These are phyloP conservation scores for Aphanocladium album DNA, from an alignment of 2,329 filamentous ascomycete genomes.

Conservation along the genomic window DNA sequence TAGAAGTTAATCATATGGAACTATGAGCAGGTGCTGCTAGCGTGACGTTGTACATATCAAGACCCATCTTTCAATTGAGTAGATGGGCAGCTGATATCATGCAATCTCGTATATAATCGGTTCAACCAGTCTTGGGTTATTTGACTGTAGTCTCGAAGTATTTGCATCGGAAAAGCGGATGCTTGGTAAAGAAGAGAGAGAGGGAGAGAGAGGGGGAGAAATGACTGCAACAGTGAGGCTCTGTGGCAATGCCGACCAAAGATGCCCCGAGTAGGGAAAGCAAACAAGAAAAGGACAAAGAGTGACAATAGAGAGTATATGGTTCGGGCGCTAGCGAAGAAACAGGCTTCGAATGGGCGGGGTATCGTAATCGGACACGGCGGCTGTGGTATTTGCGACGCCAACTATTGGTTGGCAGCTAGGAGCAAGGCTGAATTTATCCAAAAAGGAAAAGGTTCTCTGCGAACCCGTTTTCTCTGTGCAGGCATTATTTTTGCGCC, in stretches of 20 bases:
- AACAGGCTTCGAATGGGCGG: slow-evolving; percentile 7
- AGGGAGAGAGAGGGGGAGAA: too few relatives aligned
- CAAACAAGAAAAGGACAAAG: not conserved
- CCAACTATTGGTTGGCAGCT: not conserved
- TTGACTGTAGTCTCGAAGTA: not conserved
- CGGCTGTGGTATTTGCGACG: not conserved
- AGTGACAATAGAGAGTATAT: slow-evolving; percentile 13
- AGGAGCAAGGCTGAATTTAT: slow-evolving; percentile 5
- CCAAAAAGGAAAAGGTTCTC: slow-evolving; percentile 1
- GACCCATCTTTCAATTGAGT: not conserved
- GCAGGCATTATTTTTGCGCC: not conserved
- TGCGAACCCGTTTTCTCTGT: not conserved
- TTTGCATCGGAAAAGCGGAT: not conserved
- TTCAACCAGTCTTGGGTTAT: not conserved
- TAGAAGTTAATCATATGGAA: slow-evolving; percentile 8
- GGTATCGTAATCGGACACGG: slow-evolving; percentile 10
- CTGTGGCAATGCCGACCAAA: not conserved
- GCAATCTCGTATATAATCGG: not conserved
- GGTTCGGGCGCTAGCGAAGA: slow-evolving; percentile 1
- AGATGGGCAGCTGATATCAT: not conserved
- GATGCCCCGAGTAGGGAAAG: not conserved
- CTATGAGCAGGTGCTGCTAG: slow-evolving; percentile 7
- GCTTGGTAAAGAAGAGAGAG: not conserved
- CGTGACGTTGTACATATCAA: not conserved
- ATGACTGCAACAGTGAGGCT: not conserved